Evolutionary conservation across 306 rosid genomes (phyloP).

Genomic region (Ormosia emarginata): DNA sequence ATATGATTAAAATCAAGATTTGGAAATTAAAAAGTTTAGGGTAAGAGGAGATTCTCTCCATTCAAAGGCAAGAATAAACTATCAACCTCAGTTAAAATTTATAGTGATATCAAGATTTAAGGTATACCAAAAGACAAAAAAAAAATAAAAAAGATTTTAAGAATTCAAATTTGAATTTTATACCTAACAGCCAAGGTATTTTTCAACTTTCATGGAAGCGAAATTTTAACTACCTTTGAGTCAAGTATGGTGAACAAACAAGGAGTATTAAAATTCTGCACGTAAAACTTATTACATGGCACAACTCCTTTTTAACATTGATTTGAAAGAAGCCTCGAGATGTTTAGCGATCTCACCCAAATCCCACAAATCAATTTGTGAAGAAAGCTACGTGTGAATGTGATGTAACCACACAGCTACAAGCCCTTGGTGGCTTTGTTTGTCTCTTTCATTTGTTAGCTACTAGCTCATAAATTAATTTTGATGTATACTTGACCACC

Average conservation of each 20-base stretch:
- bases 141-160: background rate
- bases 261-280: background rate
- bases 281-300: slow-evolving; percentile 12
- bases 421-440: background rate
- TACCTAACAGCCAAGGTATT: background rate
- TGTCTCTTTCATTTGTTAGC: slow-evolving; percentile 13
- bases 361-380: slow-evolving; percentile 28
- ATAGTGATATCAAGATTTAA: too few relatives aligned
- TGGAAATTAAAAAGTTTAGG: too few relatives aligned
- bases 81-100: too few relatives aligned
- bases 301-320: background rate
- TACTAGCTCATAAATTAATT: background rate
- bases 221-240: background rate
- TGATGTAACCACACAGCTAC: slow-evolving; percentile 20
- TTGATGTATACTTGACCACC: slow-evolving; percentile 10
- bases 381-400: slow-evolving; percentile 29
- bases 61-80: too few relatives aligned
- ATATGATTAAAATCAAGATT: too few relatives aligned
- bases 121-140: too few relatives aligned
- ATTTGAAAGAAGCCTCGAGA: slow-evolving; percentile 31
- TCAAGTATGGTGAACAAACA: background rate
- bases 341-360: slow-evolving; percentile 10
- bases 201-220: background rate
- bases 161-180: background rate
- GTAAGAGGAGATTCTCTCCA: too few relatives aligned